phyloP scores from a whole-genome alignment of 768 basidiomycete genomes.

The Pisolithus tinctorius region DNA sequence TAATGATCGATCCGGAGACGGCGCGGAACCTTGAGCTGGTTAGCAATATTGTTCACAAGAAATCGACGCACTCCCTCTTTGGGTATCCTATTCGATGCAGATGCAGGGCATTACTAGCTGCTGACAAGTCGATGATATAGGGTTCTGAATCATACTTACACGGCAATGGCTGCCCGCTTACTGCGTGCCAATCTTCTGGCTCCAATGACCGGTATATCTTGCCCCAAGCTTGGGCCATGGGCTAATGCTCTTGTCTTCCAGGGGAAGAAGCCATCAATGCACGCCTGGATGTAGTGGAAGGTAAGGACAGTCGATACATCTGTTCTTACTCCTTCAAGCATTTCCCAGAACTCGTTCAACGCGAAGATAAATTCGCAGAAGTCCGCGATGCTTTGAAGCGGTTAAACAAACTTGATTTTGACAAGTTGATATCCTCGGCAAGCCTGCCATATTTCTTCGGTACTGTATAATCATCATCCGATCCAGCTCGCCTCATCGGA shows the following conservation, averaged over 20 bases:
- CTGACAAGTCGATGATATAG: slow-evolving; percentile 28
- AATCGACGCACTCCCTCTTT: slow-evolving; percentile 69
- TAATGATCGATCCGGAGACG: slow-evolving; percentile 91
- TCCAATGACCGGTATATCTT: slow-evolving; percentile 59
- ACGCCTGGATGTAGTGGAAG: slow-evolving; percentile 83
- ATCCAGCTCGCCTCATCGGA: slow-evolving; percentile 63
- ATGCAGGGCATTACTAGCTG: background rate
- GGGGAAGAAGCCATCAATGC: slow-evolving; percentile 57
- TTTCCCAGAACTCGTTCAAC: slow-evolving; percentile 60
- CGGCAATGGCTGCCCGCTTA: slow-evolving; percentile 84
- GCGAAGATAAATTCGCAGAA: slow-evolving; percentile 66
- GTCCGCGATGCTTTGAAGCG: slow-evolving; percentile 62
- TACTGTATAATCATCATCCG: background rate
- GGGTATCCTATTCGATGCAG: slow-evolving; percentile 41
- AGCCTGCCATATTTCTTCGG: slow-evolving; percentile 5
- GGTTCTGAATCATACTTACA: slow-evolving; percentile 73
- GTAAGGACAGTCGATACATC: slow-evolving; percentile 26
- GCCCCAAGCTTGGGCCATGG: background rate
- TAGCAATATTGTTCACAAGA: slow-evolving; percentile 60
- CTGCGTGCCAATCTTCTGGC: slow-evolving; percentile 76
- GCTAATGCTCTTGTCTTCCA: background rate
- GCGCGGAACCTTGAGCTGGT: slow-evolving; percentile 87
- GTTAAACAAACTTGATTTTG: slow-evolving; percentile 79
- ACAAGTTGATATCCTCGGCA: slow-evolving; percentile 75
- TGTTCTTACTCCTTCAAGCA: slow-evolving; percentile 1